Evolutionary conservation across 768 basidiomycete species (phyloP).

Genomic region (Ramaria sp.): DNA sequence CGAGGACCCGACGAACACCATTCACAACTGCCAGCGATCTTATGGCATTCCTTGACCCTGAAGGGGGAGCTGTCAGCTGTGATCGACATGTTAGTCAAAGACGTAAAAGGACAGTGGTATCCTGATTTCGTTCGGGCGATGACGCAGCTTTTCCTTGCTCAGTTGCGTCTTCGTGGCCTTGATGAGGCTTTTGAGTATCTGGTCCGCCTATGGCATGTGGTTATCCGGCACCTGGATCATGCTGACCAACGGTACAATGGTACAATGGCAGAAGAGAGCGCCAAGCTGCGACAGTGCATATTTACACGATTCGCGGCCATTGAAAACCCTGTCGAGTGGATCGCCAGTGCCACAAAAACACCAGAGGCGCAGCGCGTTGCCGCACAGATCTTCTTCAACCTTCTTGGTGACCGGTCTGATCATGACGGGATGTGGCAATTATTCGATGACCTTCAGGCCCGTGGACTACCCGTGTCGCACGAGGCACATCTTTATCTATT

Average conservation of each 20-base stretch:
- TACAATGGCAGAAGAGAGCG: not conserved
- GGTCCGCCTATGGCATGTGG: not conserved
- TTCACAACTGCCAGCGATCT: not conserved
- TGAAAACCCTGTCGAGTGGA: constrained; percentile 2
- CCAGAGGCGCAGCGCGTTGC: not conserved
- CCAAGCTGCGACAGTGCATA: not conserved
- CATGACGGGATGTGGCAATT: not conserved
- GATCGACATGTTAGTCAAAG: not conserved
- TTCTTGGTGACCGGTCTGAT: not conserved
- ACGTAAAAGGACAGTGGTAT: not conserved
- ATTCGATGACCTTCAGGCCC: constrained; percentile 26
- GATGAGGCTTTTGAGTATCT: not conserved
- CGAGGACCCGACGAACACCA: not conserved
- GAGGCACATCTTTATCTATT: constrained; percentile 26
- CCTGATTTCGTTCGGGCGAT: not conserved
- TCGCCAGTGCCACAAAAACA: not conserved
- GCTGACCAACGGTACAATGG: not conserved
- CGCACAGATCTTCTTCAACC: not conserved
- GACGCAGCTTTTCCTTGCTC: not conserved
- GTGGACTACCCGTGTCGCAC: constrained; percentile 21
- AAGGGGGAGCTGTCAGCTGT: not conserved
- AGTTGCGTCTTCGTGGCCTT: not conserved
- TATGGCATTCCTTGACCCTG: not conserved
- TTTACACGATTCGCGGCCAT: not conserved
- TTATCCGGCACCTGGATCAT: not conserved